Percentiles rank a stretch among this genome's conserved stretches.
phyloP scores from a whole-genome alignment of 2,329 filamentous ascomycete genomes.

The Dryadomyces quercivorus region DNA sequence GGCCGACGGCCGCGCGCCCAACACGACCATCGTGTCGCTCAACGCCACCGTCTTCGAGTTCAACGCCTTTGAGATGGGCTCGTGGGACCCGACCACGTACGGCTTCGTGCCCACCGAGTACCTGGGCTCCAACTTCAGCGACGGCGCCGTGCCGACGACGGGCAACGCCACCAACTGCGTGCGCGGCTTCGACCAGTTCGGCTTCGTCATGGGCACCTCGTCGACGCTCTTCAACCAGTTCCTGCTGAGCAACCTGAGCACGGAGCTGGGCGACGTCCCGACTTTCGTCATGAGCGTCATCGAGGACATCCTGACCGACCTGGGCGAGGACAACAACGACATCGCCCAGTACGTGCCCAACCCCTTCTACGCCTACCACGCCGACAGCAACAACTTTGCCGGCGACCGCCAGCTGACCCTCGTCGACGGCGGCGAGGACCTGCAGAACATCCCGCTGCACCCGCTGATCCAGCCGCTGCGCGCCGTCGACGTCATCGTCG shows the following conservation, averaged over 20 bases:
- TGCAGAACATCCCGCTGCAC: conserved; percentile 39
- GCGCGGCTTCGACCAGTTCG: conserved; percentile 68
- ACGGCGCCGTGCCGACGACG: conserved; percentile 39
- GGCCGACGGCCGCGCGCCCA: conserved; percentile 33
- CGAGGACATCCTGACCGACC: conserved; percentile 32
- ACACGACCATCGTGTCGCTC: conserved; percentile 28
- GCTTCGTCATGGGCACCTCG: conserved; percentile 77
- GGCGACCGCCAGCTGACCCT: conserved; percentile 27
- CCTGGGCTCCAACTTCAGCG: conserved; percentile 44
- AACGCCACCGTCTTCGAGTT: conserved; percentile 56
- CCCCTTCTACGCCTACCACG: conserved; percentile 44
- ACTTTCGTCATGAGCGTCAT: conserved; percentile 39
- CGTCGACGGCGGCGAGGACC: conserved; percentile 36
- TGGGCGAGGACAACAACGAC: conserved; percentile 41
- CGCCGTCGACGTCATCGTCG: conserved; percentile 49
- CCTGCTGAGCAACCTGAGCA: conserved; percentile 49
- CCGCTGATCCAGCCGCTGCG: conserved; percentile 37
- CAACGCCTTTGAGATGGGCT: conserved; percentile 53
- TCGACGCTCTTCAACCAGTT: conserved; percentile 76
- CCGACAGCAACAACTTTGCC: conserved; percentile 22
- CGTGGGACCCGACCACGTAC: conserved; percentile 45
- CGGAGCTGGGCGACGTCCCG: conserved; percentile 26
- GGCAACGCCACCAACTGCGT: conserved; percentile 47
- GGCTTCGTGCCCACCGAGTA: conserved; percentile 50
- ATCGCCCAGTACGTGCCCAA: conserved; percentile 45